These are phyloP conservation scores for Trichosporon ovoides DNA, from an alignment of 1,284 basidiomycete genomes.

Conservation along the genomic window DNA sequence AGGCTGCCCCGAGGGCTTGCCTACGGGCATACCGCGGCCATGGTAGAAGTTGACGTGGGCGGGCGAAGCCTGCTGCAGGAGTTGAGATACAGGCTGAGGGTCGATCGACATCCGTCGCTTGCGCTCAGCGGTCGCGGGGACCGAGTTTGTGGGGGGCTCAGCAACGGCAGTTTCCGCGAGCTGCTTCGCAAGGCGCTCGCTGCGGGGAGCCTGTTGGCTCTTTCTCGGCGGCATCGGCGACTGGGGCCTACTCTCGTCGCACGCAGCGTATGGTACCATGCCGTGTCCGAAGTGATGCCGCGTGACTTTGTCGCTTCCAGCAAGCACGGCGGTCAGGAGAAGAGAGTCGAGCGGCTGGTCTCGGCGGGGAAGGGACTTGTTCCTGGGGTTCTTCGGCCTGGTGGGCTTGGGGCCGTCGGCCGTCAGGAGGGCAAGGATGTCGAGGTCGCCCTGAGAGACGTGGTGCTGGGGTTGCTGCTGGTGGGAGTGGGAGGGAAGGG, in stretches of 20 bases:
- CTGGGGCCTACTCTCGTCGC: slow-evolving; percentile 39
- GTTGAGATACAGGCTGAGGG: slow-evolving; percentile 38
- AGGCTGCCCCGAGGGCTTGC: slow-evolving; percentile 16
- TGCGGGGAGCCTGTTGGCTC: slow-evolving; percentile 44
- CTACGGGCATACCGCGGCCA: slow-evolving; percentile 14
- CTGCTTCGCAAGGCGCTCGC: slow-evolving; percentile 30
- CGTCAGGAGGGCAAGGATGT: slow-evolving; percentile 41
- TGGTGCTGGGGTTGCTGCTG: slow-evolving; percentile 38
- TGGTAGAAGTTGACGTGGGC: slow-evolving; percentile 17
- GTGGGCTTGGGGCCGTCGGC: slow-evolving; percentile 24
- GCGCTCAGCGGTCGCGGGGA: slow-evolving; percentile 12
- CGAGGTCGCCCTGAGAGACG: slow-evolving; percentile 36
- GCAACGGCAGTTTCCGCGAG: slow-evolving; percentile 8
- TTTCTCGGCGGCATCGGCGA: slow-evolving; percentile 27
- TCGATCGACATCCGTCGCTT: slow-evolving; percentile 44
- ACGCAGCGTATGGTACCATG: slow-evolving; percentile 39
- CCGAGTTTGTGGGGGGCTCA: neutral
- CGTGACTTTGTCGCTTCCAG: slow-evolving; percentile 41
- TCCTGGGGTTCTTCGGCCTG: neutral
- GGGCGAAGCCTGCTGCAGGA: slow-evolving; percentile 36
- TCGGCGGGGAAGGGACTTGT: slow-evolving; percentile 11
- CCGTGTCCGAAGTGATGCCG: slow-evolving; percentile 49
- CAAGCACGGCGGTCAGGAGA: slow-evolving; percentile 44
- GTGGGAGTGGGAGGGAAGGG: slow-evolving; percentile 58
- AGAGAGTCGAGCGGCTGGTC: slow-evolving; percentile 40